These are phyloP conservation scores for Flaveria linearis DNA, from an alignment of 129 eudicot genomes.

Conservation along the genomic window DNA sequence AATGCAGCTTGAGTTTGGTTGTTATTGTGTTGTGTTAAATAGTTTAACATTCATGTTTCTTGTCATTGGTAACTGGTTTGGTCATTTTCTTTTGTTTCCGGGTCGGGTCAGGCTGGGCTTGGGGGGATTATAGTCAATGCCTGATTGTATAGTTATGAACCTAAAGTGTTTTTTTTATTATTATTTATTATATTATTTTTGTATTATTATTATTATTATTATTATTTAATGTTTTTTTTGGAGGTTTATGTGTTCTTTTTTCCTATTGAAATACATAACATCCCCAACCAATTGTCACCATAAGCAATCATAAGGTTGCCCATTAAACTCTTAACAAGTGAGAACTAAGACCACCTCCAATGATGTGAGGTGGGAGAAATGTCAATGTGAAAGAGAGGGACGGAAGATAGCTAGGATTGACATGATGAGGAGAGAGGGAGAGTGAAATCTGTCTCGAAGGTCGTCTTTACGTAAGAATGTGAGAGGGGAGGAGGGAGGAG, in stretches of 20 bases:
- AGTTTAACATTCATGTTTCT: slow-evolving; percentile 42
- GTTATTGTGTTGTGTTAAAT: slow-evolving; percentile 41
- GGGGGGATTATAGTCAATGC: slow-evolving; percentile 18
- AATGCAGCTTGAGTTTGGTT: slow-evolving; percentile 38
- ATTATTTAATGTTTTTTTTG: background rate
- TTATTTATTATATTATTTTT: slow-evolving; percentile 10
- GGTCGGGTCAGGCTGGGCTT: slow-evolving; percentile 1
- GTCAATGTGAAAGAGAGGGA: too few species aligned
- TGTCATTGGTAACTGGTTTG: slow-evolving; percentile 28
- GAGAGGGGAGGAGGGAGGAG: too few species aligned
- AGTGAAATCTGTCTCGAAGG: too few species aligned
- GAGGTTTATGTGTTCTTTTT: slow-evolving; percentile 22
- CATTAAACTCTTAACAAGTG: too few species aligned
- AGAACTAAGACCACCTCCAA: too few species aligned
- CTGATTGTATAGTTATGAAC: slow-evolving; percentile 41
- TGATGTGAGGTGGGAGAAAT: too few species aligned
- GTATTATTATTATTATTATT: background rate
- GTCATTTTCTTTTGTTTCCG: slow-evolving; percentile 21
- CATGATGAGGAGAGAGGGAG: too few species aligned
- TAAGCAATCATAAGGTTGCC: too few species aligned
- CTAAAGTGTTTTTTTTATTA: slow-evolving; percentile 23
- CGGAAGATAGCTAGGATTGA: too few species aligned
- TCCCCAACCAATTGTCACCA: background rate
- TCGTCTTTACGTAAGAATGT: too few species aligned
- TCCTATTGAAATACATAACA: slow-evolving; percentile 25